Evolutionary conservation across 1,139 yeast genomes (phyloP).

Genomic region (Pichia sp.): DNA sequence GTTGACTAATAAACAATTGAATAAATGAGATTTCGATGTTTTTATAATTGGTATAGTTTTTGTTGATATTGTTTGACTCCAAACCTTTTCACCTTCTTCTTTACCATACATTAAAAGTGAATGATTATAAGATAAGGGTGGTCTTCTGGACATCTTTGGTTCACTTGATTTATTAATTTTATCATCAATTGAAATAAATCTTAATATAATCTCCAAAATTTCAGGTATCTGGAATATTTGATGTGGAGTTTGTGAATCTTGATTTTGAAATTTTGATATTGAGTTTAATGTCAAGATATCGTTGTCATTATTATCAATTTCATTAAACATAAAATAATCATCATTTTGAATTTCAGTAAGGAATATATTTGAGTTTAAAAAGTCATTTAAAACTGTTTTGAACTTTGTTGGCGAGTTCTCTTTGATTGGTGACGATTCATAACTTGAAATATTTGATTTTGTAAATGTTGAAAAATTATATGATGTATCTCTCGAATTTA

Average conservation of each 20-base stretch:
- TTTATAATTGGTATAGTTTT: not conserved
- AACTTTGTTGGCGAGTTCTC: slow-evolving; percentile 1
- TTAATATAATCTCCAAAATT: slow-evolving; percentile 55
- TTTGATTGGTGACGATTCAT: slow-evolving; percentile 13
- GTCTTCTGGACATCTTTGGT: slow-evolving; percentile 50
- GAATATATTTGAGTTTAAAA: not conserved
- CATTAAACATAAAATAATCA: not conserved
- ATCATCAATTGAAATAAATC: slow-evolving; percentile 46
- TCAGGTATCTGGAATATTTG: slow-evolving; percentile 72
- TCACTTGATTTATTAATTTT: slow-evolving; percentile 52
- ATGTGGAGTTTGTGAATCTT: not conserved
- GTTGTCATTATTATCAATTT: not conserved
- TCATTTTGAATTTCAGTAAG: not conserved
- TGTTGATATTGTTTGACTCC: slow-evolving; percentile 32
- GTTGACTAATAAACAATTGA: slow-evolving; percentile 63
- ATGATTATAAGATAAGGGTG: slow-evolving; percentile 60
- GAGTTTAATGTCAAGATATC: not conserved
- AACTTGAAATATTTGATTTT: slow-evolving; percentile 1
- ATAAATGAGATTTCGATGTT: slow-evolving; percentile 29
- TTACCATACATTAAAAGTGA: slow-evolving; percentile 54
- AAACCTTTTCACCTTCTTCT: slow-evolving; percentile 43
- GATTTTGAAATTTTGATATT: not conserved
- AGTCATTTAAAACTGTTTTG: not conserved
- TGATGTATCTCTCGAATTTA: slow-evolving; percentile 4
- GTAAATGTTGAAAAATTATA: slow-evolving; percentile 2